Evolutionary conservation across 306 rosid species (phyloP), one percentile per base, ranked within the genome.

Genomic region (Prunus campanulata): DNA sequence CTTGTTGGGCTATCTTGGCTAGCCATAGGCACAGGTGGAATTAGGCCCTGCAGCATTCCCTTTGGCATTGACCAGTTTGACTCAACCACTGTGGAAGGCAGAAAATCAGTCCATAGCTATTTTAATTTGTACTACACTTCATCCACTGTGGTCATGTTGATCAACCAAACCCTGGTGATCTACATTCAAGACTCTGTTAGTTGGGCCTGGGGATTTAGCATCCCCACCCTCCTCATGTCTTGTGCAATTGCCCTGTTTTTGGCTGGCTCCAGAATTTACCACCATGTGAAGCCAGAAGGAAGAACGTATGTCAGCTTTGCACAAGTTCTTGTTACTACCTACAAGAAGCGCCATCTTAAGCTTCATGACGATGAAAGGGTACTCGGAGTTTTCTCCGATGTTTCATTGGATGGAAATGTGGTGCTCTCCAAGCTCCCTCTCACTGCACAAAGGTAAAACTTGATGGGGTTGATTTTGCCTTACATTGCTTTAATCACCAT

Each of bases 61-160:
- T 91, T 94, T 77, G 97, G 97, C 0, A 86, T 90, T 0, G 97
- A 94, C 32, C 98, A 91, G 48, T 93, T 93, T 24, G 97, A 93
- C 13, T 83, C 87, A 2, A 64, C 89, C 2, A 88, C 96, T 0
- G 83, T 82, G 0, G 83, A 86, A 77, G 98, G 98, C 1, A 82
- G 85, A 30, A 83, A 83, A 79, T 92, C 96, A 29, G 83, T 87
- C 47, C 78, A 74, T 14, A 91, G 96, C 81, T 91, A 86, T 80
- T 91, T 90, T n/a, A 93, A 93, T 48, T 91, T 92, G 93, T 91
- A 90, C 77, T 92, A 91, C 67, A 76, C 86, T 12, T 68, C 86
- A 0, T 80, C 84, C 13, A 64, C 84, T 0, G 14, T 87, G 20
- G 82, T 90, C 1, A 9, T 91, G 61, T 16, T 90, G 29, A 0